Evolutionary conservation across 176 grass and related monocot genomes (phyloP), one percentile per base, ranked within the genome.

Genomic region (Aechmea fasciata): DNA sequence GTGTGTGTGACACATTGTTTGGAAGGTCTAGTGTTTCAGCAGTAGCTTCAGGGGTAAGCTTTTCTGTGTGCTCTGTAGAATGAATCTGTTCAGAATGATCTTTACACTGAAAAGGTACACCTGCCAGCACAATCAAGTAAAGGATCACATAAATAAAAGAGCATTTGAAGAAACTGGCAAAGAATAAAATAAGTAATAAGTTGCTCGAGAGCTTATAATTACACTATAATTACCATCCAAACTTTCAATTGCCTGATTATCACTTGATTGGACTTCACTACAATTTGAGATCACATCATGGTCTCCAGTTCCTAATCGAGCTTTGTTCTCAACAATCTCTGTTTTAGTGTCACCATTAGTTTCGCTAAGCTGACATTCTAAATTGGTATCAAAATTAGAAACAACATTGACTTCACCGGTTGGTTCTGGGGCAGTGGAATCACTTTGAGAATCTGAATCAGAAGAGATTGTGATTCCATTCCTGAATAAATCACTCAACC

Each of bases 211-310:
- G 6, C 69, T 19, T 72, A 52, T 52, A 63, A 74, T 51, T 62
- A 71, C 68, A 50, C 48, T 49, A 71, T 15, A 66, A 73, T 64
- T 92, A 92, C 89, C 82, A 88, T 85, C 67, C 26, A 67, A 62
- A 17, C 15, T 57, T 72, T 65, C 70, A 67, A 71, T 70, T 66
- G 49, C 57, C 74, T 80, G 48, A 69, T 77, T 3, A 23, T 9
- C 18, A 65, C 70, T 13, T 69, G 76, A 75, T 61, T 84, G 52
- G 65, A 69, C 72, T 59, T 75, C 67, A 69, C 65, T 70, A 77
- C 1, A 15, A 57, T 26, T 26, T 57, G 65, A 57, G 13, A 53
- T 69, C 17, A 1, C 29, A 47, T 67, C 48, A 8, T 68, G 26
- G 4, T 48, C n/a, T 48, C 11, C 11, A 14, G 3, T 6, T 22